phyloP scores from a whole-genome alignment of 2,329 filamentous ascomycete genomes.

The Nemania serpens region DNA sequence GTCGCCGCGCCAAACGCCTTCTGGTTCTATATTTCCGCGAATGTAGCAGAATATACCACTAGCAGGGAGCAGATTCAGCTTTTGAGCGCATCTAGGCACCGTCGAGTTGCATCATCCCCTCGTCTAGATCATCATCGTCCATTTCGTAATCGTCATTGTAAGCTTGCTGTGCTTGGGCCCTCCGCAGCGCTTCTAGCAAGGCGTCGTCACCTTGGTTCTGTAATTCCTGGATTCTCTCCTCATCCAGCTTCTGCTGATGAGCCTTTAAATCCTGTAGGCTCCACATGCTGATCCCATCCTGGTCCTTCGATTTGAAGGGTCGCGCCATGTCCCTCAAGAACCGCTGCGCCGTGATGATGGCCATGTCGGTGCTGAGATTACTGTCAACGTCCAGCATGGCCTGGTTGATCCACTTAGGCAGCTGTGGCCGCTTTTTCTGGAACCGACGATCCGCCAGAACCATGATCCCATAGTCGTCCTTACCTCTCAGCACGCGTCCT shows the following conservation, averaged over 20 bases:
- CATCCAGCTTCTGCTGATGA: conserved; percentile 76
- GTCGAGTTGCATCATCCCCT: conserved; percentile 58
- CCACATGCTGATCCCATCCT: conserved; percentile 95
- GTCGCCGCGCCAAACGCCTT: background rate
- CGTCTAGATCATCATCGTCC: conserved; percentile 58
- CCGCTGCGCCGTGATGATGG: conserved; percentile 83
- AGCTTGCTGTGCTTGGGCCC: conserved; percentile 35
- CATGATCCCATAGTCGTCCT: conserved; percentile 99
- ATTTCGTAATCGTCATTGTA: conserved; percentile 53
- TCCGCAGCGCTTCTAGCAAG: conserved; percentile 35
- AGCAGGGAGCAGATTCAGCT: background rate
- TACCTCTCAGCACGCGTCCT: conserved; percentile 90
- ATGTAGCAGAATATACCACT: background rate
- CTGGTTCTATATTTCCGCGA: background rate
- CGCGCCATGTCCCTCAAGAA: conserved; percentile 93
- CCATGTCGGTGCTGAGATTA: conserved; percentile 95
- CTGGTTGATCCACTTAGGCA: conserved; percentile 96
- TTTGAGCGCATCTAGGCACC: conserved; percentile 16
- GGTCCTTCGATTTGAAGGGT: conserved; percentile 79
- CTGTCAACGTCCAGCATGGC: conserved; percentile 83
- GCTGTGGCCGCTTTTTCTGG: conserved; percentile 84
- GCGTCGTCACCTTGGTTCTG: conserved; percentile 52
- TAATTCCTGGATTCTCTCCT: conserved; percentile 68
- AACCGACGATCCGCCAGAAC: conserved; percentile 93
- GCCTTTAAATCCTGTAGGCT: conserved; percentile 75